phyloP scores from a whole-genome alignment of 2,329 filamentous ascomycete genomes.

The Cladophialophora exuberans region DNA sequence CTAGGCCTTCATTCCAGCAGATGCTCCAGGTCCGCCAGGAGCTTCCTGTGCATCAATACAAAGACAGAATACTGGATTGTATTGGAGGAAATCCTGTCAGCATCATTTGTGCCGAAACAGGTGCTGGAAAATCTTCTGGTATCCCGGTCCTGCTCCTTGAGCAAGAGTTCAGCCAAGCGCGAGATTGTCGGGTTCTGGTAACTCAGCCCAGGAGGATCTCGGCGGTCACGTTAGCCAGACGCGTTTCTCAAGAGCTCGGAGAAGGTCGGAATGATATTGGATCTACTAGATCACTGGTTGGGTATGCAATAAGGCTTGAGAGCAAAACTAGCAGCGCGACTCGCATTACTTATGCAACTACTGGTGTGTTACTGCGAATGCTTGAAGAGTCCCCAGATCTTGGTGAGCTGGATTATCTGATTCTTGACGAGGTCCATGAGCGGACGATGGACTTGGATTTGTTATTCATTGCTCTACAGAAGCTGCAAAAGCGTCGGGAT shows the following conservation, averaged over 20 bases:
- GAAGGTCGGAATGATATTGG: constrained; percentile 82
- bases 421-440: constrained; percentile 98
- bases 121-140: constrained; percentile 96
- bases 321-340: constrained; percentile 82
- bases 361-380: constrained; percentile 96
- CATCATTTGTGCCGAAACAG: constrained; percentile 95
- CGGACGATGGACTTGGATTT: constrained; percentile 97
- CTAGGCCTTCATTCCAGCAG: constrained; percentile 59
- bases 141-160: constrained; percentile 94
- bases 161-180: constrained; percentile 78
- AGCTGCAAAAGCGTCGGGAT: constrained; percentile 73
- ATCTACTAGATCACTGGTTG: constrained; percentile 79
- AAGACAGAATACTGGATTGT: constrained; percentile 73
- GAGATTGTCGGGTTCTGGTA: constrained; percentile 88
- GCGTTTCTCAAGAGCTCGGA: constrained; percentile 93
- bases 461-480: constrained; percentile 85
- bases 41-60: constrained; percentile 88
- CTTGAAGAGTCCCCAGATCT: constrained; percentile 86
- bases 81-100: constrained; percentile 82
- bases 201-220: constrained; percentile 96
- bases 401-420: constrained; percentile 85
- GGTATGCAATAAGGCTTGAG: constrained; percentile 92
- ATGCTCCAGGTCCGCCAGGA: constrained; percentile 81
- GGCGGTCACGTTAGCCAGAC: constrained; percentile 87
- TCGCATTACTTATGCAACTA: constrained; percentile 79